phyloP scores from a whole-genome alignment of 805 yeast genomes.

The Cyberlindnera veronae region DNA sequence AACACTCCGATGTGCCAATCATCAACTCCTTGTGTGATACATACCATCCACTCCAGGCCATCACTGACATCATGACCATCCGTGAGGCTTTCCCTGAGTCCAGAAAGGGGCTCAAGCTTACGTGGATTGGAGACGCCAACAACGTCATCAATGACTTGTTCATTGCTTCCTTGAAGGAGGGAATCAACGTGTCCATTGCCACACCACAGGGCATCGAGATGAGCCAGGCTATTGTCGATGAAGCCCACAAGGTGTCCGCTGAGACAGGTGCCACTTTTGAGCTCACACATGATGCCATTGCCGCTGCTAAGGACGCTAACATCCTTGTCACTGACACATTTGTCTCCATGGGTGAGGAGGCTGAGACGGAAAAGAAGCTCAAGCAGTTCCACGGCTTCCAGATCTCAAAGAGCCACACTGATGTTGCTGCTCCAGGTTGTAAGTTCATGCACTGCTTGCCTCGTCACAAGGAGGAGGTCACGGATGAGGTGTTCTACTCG shows the following conservation, averaged over 20 bases:
- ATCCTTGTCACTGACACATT: conserved; percentile 94
- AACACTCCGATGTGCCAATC: conserved; percentile 83
- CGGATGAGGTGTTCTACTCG: conserved; percentile 88
- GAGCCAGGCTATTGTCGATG: conserved; percentile 47
- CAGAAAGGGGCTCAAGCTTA: conserved; percentile 60
- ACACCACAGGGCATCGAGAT: conserved; percentile 75
- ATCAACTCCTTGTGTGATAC: conserved; percentile 91
- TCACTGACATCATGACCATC: conserved; percentile 85
- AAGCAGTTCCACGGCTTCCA: conserved; percentile 86
- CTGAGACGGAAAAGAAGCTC: conserved; percentile 65
- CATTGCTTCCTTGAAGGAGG: conserved; percentile 79
- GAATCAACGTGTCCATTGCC: conserved; percentile 81
- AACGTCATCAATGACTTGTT: conserved; percentile 93
- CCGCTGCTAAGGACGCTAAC: conserved; percentile 71
- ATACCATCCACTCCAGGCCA: conserved; percentile 94
- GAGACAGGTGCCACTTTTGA: conserved; percentile 52
- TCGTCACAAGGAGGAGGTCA: conserved; percentile 91
- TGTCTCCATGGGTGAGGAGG: conserved; percentile 97
- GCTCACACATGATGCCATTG: conserved; percentile 67
- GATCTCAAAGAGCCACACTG: conserved; percentile 63
- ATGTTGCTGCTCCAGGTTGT: conserved; percentile 64
- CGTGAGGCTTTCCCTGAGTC: conserved; percentile 63
- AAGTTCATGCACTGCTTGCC: conserved; percentile 98
- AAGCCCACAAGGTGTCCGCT: conserved; percentile 50
- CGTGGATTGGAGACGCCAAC: conserved; percentile 98